phyloP scores from a whole-genome alignment of 371 early-diverging fungal genomes.

The Lichtheimia hyalospora region DNA sequence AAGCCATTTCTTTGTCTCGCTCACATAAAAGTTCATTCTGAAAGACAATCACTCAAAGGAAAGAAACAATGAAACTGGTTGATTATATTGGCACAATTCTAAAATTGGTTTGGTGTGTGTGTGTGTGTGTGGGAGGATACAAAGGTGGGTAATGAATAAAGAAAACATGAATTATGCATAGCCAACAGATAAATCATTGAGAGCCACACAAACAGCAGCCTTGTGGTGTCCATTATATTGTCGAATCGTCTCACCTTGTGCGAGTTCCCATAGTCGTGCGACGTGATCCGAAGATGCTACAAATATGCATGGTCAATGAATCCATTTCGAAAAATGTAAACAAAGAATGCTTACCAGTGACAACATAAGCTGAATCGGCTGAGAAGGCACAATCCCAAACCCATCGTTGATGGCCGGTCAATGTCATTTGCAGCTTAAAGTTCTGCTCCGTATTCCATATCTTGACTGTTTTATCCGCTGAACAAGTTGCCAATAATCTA shows the following conservation, averaged over 20 bases:
- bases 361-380: conserved; percentile 89
- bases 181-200: conserved; percentile 76
- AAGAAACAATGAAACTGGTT: too few species aligned
- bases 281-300: conserved; percentile 86
- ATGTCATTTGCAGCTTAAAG: conserved; percentile 71
- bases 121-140: not conserved
- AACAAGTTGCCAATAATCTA: conserved; percentile 83
- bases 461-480: conserved; percentile 83
- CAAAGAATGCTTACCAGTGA: conserved; percentile 59
- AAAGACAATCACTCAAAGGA: too few species aligned
- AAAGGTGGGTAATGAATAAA: not conserved
- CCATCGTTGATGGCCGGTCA: conserved; percentile 88
- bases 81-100: too few species aligned
- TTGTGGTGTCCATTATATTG: conserved; percentile 92
- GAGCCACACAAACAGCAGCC: conserved; percentile 87
- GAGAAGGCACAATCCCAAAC: conserved; percentile 95
- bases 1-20: too few species aligned
- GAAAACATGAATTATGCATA: conserved; percentile 22
- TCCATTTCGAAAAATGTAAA: not conserved
- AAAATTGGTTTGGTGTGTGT: too few species aligned
- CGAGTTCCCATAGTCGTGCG: conserved; percentile 85
- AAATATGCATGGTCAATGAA: not conserved
- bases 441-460: conserved; percentile 68
- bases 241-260: conserved; percentile 81
- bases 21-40: too few species aligned